Evolutionary conservation across 306 rosid genomes (phyloP).

Genomic region (Quillaja saponaria): DNA sequence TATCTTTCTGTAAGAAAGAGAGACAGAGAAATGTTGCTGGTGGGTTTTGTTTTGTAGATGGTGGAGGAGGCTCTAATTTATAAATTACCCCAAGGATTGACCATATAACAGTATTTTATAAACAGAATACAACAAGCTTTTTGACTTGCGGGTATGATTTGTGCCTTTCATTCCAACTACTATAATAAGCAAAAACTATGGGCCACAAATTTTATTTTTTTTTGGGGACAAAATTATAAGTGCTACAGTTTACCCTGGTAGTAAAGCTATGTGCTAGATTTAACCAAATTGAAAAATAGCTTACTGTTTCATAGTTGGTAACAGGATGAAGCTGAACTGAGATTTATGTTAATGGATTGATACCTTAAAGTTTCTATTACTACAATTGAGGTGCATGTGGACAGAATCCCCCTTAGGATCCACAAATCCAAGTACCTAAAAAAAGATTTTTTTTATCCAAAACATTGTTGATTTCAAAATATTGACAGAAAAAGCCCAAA

Average conservation of each 20-base stretch:
- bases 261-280: not conserved
- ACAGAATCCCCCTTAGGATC: not conserved
- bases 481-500: no score
- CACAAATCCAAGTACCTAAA: not conserved
- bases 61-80: constrained; percentile 16
- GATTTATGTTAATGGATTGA: not conserved
- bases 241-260: not conserved
- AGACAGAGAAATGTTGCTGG: not conserved
- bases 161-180: not conserved
- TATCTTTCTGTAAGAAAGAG: not conserved
- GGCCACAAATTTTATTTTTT: no score
- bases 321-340: not conserved
- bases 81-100: no score
- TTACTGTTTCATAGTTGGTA: not conserved
- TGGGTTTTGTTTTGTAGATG: not conserved
- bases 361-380: not conserved
- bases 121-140: constrained; percentile 16
- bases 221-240: not conserved
- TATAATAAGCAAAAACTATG: no score
- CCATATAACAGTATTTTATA: no score
- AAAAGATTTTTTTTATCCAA: no score
- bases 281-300: no score
- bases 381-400: no score
- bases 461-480: no score
- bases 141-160: constrained; percentile 11